Evolutionary conservation across 2,329 filamentous ascomycete genomes (phyloP), one percentile per base, ranked within the genome.

Genomic region (Phoma sp.): DNA sequence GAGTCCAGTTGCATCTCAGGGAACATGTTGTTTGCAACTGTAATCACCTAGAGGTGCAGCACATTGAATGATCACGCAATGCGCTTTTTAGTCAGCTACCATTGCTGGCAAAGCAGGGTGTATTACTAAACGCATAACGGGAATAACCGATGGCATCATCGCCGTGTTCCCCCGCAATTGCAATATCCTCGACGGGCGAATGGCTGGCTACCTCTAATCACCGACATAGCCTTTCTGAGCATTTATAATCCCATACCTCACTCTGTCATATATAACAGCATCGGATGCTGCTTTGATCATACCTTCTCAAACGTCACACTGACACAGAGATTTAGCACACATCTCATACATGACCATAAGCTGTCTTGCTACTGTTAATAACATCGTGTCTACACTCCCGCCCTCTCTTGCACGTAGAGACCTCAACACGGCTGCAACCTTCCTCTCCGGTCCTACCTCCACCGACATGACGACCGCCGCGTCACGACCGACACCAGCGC

Each of bases 391-490:
- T 22, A 41, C 23, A 13, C 45, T 49, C 39, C 33, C 51, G 13
- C 40, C 45, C 0, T 49, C 45, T 38, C 24, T 49, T 4, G 35
- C 35, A 29, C 45, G 45, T 41, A 56, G 43, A 33, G 45, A 54
- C 2, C 35, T 47, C 23, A 35, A 47, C 4, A 46, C 30, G 3
- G 30, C 7, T 27, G 38, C 27, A 11, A 38, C 47, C n/a, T 14
- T 13, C 52, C 18, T 36, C 35, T 4, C 24, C 22, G 22, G 27
- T 4, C 22, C 25, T 9, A 13, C 35, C 43, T 18, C 45, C 47
- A 30, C 14, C 55, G 81, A 71, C 32, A 77, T 72, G 69, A 77
- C 79, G 69, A 74, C 78, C 52, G 73, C 78, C 32, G 75, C 75
- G 47, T 59, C 75, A 13, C 70, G 72, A 25, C 73, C 75, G 5